These are phyloP conservation scores for Balamuthia mandrillaris DNA, from an alignment of 208 protist species.

Conservation along the genomic window DNA sequence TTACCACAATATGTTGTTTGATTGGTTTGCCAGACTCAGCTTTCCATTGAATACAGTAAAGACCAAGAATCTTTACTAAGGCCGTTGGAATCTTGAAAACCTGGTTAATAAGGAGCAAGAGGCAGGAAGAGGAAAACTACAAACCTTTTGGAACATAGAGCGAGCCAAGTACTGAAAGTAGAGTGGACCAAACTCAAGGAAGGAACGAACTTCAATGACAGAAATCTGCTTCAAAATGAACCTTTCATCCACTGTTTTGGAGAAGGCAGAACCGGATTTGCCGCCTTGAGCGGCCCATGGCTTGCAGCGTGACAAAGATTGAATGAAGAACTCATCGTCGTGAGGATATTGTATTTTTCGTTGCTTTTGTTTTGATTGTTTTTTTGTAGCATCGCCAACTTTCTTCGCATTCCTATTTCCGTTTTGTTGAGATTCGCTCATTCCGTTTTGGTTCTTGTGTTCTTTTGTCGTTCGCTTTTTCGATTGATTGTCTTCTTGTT, in stretches of 20 bases:
- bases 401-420: background rate
- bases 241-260: conserved; percentile 59
- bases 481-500: background rate
- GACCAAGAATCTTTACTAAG: conserved; percentile 51
- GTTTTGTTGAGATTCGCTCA: background rate
- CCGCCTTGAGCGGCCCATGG: conserved; percentile 65
- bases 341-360: too few species aligned
- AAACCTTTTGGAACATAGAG: background rate
- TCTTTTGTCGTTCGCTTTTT: background rate
- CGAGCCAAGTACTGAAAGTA: conserved; percentile 41
- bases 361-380: background rate
- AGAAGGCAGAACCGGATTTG: conserved; percentile 62
- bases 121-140: too few species aligned
- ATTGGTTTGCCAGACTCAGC: conserved; percentile 28
- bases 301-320: conserved; percentile 60
- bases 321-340: too few species aligned
- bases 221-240: conserved; percentile 71
- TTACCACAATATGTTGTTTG: conserved; percentile 60
- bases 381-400: too few species aligned
- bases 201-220: conserved; percentile 45
- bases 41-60: conserved; percentile 46
- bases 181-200: conserved; percentile 34
- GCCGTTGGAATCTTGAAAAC: conserved; percentile 31
- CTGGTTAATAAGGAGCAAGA: too few species aligned
- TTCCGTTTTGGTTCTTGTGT: background rate